Base-by-base conservation (phyloP, 768 basidiomycete genomes). In the Hypsizygus marmoreus region DNA sequence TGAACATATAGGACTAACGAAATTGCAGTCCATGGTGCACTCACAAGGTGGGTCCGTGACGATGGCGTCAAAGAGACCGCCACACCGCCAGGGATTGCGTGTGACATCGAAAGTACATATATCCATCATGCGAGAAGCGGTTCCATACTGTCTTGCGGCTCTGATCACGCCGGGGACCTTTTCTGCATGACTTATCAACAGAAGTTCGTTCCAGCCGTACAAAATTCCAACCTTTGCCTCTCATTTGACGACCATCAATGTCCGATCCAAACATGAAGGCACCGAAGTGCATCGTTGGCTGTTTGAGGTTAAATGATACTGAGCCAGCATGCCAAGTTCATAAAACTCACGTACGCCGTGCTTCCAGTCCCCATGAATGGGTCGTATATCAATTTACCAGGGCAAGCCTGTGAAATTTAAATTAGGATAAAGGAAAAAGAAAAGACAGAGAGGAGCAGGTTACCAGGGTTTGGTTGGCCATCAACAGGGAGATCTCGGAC, bases 231-330 rank as follows among this genome's bases (percentile, higher is more conserved):
- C 93, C 80, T 77, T 91, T 95, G 13, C 97, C 97, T 49, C 93
- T 75, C 88, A 98, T 95, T 62, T 98, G 95, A 31, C 97, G 77
- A 0, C 97, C 97, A 59, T 98, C 95, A 38, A 99, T 97, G 63
- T 98, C 97, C 13, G 91, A 94, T 13, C 95, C 97, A 44, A 89
- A 83, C 0, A 94, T 80, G 20, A 82, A 65, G 1, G 94, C 86
- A 2, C 97, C 97, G 54, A 95, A 97, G 58, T 91, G 77, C 0
- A 93, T 90, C 2, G 81, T 77, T 0, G 94, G 90, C 91, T 94
- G 60, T 20, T 13, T 19, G 8, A 4, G 4, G 23, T 20, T 32
- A 19, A 54, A 31, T 16, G 23, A 6, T 7, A 28, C 10, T 8
- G 8, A 23, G 16, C n/a, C 11, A 34, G 41, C 10, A 26, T 24